phyloP scores from a whole-genome alignment of 2,329 filamentous ascomycete genomes.

The Curvularia eragrostidis region DNA sequence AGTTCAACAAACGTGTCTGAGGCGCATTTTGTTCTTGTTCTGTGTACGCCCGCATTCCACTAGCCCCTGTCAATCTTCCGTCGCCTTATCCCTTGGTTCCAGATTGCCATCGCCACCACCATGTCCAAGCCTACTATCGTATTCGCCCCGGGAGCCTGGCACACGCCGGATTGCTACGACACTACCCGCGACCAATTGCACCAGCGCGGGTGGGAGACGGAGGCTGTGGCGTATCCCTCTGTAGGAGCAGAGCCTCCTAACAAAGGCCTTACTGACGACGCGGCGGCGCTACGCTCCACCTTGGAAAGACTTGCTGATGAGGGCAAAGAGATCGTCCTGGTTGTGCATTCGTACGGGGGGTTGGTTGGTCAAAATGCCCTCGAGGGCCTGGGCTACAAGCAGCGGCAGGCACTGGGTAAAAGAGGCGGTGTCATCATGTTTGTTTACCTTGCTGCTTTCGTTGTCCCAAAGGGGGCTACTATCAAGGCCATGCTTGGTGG shows the following conservation, averaged over 20 bases:
- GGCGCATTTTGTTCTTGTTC: neutral
- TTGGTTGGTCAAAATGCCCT: conserved; percentile 8
- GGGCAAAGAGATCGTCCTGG: conserved; percentile 6
- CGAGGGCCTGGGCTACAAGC: neutral
- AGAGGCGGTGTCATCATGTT: conserved; percentile 7
- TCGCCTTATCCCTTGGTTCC: neutral
- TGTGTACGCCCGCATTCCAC: neutral
- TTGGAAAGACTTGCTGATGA: conserved; percentile 4
- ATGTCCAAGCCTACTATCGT: conserved; percentile 9
- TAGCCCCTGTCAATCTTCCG: neutral
- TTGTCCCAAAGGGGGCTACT: conserved; percentile 6
- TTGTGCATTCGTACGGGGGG: conserved; percentile 11
- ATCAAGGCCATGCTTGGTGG: conserved; percentile 5
- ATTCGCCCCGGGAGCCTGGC: conserved; percentile 4
- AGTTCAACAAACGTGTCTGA: neutral
- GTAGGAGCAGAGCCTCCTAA: conserved; percentile 11
- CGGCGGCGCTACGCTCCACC: conserved; percentile 3
- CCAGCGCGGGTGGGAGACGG: conserved; percentile 8
- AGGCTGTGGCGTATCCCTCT: conserved; percentile 7
- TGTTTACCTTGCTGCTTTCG: conserved; percentile 8
- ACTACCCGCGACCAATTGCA: conserved; percentile 5
- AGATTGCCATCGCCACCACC: neutral
- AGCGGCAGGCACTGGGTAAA: conserved; percentile 5
- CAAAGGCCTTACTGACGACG: conserved; percentile 9
- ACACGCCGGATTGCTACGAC: conserved; percentile 8